These are phyloP conservation scores for Cordyceps pruinosa DNA, from an alignment of 2,329 filamentous ascomycete species.

Conservation along the genomic window DNA sequence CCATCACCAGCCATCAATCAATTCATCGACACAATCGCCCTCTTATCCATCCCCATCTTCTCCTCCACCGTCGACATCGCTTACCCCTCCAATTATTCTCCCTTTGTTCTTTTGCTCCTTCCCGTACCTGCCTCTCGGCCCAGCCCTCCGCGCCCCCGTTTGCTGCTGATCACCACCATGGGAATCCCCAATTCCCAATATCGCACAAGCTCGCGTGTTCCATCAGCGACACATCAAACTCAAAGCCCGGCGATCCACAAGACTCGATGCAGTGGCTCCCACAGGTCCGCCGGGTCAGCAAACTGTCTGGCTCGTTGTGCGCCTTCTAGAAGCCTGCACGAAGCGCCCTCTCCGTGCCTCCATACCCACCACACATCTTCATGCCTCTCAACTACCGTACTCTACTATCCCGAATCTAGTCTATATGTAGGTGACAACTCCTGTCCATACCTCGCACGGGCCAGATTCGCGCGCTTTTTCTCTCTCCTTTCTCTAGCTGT, in stretches of 20 bases:
- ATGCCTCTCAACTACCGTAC: too few species aligned
- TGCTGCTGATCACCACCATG: background rate
- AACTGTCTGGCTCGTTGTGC: too few species aligned
- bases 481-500: background rate
- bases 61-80: too few species aligned
- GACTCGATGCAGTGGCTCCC: background rate
- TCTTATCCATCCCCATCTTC: background rate
- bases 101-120: background rate
- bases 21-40: too few species aligned
- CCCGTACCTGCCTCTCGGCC: background rate
- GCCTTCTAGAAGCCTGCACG: background rate
- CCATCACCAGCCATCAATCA: background rate
- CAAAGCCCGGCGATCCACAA: background rate
- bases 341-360: background rate
- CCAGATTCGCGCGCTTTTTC: background rate
- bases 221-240: background rate
- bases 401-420: background rate
- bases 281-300: too few species aligned
- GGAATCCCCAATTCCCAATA: background rate
- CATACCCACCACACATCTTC: too few species aligned
- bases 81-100: too few species aligned
- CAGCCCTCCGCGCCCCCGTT: background rate
- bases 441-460: background rate
- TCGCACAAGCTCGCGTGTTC: background rate
- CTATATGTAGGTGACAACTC: background rate